Base-by-base conservation (phyloP, 352 stramenopile species). In the Thraustochytrium sp. region DNA sequence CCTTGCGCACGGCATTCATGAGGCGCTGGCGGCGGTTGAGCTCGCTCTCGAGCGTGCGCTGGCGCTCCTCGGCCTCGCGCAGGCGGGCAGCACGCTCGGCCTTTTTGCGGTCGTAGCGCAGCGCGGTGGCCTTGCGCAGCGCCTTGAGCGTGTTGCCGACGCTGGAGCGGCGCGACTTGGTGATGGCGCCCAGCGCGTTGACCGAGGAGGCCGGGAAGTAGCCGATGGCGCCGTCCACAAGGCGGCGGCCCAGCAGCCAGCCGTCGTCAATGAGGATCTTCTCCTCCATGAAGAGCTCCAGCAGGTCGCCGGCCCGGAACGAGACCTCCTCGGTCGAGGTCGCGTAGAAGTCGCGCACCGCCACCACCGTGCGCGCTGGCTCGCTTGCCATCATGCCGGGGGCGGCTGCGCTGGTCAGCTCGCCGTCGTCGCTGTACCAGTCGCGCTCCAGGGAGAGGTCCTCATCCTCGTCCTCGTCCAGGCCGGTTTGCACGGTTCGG, bases 71-170 rank as follows among this genome's bases (percentile, higher is more conserved):
- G 9, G 11, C 40, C 3, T 21, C 53, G n/a, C 51, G 46, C 51
- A 54, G 26, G 23, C 68, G 34, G 8, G 8, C 31, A n/a, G 38
- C 23, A 18, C 44, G 68, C 68, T 80, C 68, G 11, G 44, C 40
- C 51, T 80, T 68, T 51, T 80, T 80, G 4, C 68, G 68, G 29
- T 80, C 31, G 36, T 38, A 80, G 40, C 68, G 68, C 13, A 80
- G 48, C 18, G 68, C 68, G n/a, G 68, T 65, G 48, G 68, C 68
- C 51, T 80, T 80, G 38, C 64, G 48, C 11, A 61, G 23, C 13
- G 64, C 16, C 48, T 77, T 61, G 44, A 75, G 62, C 62, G 62
- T 75, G 44, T 51, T 5, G 36, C 68, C 44, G 40, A 36, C 23
- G 23, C 31, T 64, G 3, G 46, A 21, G 3, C 34, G 26, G 23